Conservation (phyloP, 2,329 filamentous ascomycete genomes). For the Claviceps sp. region DNA sequence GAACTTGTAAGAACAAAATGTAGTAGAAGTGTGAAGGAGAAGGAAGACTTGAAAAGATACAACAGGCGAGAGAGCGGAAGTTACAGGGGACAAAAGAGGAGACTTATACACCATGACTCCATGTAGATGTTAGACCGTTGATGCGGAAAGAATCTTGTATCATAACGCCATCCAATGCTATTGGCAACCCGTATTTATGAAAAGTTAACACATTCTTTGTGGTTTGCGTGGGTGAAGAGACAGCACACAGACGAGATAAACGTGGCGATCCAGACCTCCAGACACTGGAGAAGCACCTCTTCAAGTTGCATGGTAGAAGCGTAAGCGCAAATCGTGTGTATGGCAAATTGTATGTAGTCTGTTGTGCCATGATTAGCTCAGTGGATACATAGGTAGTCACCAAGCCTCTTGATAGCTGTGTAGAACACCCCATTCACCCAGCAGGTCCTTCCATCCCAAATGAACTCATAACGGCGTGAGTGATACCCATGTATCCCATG, state of each 20-base stretch:
- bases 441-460: background rate
- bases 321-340: background rate
- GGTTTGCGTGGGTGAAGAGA: too few relatives aligned
- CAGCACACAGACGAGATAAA: too few relatives aligned
- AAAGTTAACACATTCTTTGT: too few relatives aligned
- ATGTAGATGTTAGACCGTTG: slow-evolving; percentile 16
- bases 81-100: background rate
- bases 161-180: slow-evolving; percentile 2
- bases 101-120: slow-evolving; percentile 5
- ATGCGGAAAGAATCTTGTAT: slow-evolving; percentile 14
- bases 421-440: slow-evolving; percentile 1
- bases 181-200: too few relatives aligned
- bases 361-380: too few relatives aligned
- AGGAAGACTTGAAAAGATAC: background rate
- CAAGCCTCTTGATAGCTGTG: slow-evolving; percentile 11
- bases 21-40: background rate
- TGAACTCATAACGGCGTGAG: background rate
- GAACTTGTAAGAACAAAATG: slow-evolving; percentile 28
- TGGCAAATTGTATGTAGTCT: background rate
- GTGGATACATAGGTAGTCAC: background rate
- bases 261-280: too few relatives aligned
- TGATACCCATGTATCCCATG: slow-evolving; percentile 1
- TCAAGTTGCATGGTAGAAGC: too few relatives aligned
- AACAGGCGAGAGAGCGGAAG: background rate
- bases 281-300: too few relatives aligned